Conservation (phyloP, 768 basidiomycete species). For the Termitomyces heimii region DNA sequence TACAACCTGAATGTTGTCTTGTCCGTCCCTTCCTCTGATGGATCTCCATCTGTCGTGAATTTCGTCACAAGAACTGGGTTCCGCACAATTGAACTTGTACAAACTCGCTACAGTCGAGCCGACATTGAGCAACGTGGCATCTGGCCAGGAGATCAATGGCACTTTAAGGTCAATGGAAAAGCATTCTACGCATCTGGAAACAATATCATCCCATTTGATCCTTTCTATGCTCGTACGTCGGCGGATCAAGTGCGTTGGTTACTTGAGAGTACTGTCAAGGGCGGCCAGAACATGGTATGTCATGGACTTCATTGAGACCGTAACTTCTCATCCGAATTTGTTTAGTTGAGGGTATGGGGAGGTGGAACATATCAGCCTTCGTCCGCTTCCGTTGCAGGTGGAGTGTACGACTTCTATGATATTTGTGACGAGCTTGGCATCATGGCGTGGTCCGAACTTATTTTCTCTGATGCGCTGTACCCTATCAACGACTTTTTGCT, state of each 20-base stretch:
- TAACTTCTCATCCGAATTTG: not conserved
- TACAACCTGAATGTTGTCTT: slow-evolving; percentile 46
- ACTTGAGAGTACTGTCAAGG: slow-evolving; percentile 45
- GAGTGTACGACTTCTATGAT: slow-evolving; percentile 51
- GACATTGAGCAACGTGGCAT: slow-evolving; percentile 42
- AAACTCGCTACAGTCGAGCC: slow-evolving; percentile 37
- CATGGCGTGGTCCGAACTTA: slow-evolving; percentile 56
- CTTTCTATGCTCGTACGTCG: slow-evolving; percentile 47
- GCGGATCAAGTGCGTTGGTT: slow-evolving; percentile 49
- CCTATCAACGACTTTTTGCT: slow-evolving; percentile 50
- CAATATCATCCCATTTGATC: slow-evolving; percentile 58
- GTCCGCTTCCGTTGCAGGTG: slow-evolving; percentile 29
- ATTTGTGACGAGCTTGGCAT: slow-evolving; percentile 57
- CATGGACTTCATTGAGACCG: not conserved
- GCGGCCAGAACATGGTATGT: slow-evolving; percentile 56
- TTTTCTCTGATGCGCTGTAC: slow-evolving; percentile 52
- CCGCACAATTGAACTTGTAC: slow-evolving; percentile 51
- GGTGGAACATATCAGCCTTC: slow-evolving; percentile 50
- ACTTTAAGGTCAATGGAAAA: slow-evolving; percentile 54
- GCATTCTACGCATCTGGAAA: slow-evolving; percentile 50
- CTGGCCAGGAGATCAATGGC: slow-evolving; percentile 56
- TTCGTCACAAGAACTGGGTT: slow-evolving; percentile 48
- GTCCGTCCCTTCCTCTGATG: slow-evolving; percentile 14
- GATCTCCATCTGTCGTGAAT: slow-evolving; percentile 18
- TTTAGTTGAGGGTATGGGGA: slow-evolving; percentile 53